Conservation (phyloP, 2,329 filamentous ascomycete species). For the Pseudocercospora macadamiae region DNA sequence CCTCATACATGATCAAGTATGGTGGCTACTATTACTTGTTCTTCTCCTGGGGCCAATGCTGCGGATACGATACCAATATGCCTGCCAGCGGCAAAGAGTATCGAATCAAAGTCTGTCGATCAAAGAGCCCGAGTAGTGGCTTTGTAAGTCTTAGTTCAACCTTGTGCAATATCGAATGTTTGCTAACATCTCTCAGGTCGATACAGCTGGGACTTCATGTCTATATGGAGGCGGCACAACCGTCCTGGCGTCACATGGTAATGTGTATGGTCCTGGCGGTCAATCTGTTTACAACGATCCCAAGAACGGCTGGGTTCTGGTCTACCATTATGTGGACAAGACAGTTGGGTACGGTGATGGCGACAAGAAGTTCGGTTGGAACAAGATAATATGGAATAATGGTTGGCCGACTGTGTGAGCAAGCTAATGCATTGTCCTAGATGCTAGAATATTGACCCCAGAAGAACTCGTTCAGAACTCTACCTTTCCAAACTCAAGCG, state of each 20-base stretch:
- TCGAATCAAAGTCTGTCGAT: slow-evolving; percentile 67
- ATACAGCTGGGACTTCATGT: slow-evolving; percentile 58
- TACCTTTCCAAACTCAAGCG: too few relatives aligned
- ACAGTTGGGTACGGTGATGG: slow-evolving; percentile 41
- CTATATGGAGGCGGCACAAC: slow-evolving; percentile 61
- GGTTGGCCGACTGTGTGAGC: slow-evolving; percentile 49
- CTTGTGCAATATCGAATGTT: background rate
- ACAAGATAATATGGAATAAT: slow-evolving; percentile 52
- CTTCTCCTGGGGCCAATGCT: slow-evolving; percentile 64
- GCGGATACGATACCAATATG: slow-evolving; percentile 56
- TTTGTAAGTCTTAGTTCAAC: slow-evolving; percentile 47
- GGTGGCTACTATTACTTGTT: slow-evolving; percentile 67
- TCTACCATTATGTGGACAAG: slow-evolving; percentile 65
- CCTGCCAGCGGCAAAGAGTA: slow-evolving; percentile 65
- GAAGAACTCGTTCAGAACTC: too few relatives aligned
- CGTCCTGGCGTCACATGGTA: slow-evolving; percentile 62
- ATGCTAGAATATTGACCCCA: too few relatives aligned
- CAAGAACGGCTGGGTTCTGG: slow-evolving; percentile 57
- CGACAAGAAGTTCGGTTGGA: slow-evolving; percentile 58
- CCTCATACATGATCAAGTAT: slow-evolving; percentile 58
- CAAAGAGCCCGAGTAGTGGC: slow-evolving; percentile 52
- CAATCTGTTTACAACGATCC: slow-evolving; percentile 62
- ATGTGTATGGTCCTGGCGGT: slow-evolving; percentile 67
- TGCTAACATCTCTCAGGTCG: slow-evolving; percentile 40
- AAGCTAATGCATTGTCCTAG: too few relatives aligned